Base-by-base conservation (phyloP, 2,329 filamentous ascomycete genomes). In the Verticillium klebahnii region DNA sequence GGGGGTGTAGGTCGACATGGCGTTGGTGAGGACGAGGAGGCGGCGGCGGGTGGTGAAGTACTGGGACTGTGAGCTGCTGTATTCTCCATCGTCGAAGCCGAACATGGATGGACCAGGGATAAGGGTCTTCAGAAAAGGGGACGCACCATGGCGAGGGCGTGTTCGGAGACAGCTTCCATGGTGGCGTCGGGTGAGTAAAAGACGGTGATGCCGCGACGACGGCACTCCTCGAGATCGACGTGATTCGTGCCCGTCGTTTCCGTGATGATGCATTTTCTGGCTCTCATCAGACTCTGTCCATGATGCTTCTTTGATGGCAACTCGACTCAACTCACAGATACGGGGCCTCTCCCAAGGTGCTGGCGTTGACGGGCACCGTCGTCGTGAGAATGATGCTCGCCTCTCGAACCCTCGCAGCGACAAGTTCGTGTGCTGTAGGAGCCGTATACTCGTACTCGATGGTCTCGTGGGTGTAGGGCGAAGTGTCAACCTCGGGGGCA, bases 371-470 rank as follows among this genome's bases (percentile, higher is more conserved):
- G 6, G 64, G 64, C 25, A 69, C 65, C 1, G 64, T 66, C 2
- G 68, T 66, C n/a, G 64, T 67, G 40, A 72, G 66, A 15, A 70
- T 59, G 37, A 72, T 65, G 58, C 69, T 67, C 9, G 71, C 70
- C 45, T 70, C 63, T 32, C 59, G 64, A 52, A 69, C 63, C 45
- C 64, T 58, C 17, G 64, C 61, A 34, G 61, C 63, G n/a, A 50
- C 58, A 5, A 65, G 36, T 1, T 52, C 60, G 14, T 31, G 11
- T 14, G 64, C 59, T 32, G 50, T 57, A 12, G 64, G 59, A 32
- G 60, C 45, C 9, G 65, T 66, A 56, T 64, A 66, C 19, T 62
- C 36, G 55, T 66, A 66, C 25, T 56, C 60, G 14, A 66, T 64
- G 45, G 64, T 23, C 56, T 66, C 65, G 36, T 66, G 64, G 17